A percentile compares a stretch with the other conserved stretches of the same genome.
Evolutionary conservation across 2,329 filamentous ascomycete genomes (phyloP).

Genomic region (Anisogramma anomala): DNA sequence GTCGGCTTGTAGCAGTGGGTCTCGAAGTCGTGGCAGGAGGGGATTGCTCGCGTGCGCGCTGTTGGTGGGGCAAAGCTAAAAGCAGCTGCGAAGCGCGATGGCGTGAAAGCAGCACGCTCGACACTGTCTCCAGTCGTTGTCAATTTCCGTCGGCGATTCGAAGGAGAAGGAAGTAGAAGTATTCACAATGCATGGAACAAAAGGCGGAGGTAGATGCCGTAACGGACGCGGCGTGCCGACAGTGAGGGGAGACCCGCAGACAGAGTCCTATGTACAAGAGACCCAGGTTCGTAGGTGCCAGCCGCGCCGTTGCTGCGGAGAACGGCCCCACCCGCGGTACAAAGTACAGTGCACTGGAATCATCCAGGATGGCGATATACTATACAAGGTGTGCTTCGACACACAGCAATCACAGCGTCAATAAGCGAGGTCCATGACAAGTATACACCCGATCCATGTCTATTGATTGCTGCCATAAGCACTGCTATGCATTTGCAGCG

Average conservation of each 20-base stretch:
- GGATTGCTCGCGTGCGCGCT: neutral
- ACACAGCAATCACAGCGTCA: too few relatives aligned
- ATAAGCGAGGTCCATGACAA: too few relatives aligned
- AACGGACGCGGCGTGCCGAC: constrained; percentile 3
- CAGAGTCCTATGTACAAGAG: neutral
- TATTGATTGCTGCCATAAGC: too few relatives aligned
- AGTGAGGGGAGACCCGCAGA: neutral
- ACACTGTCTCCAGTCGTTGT: neutral
- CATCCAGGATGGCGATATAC: too few relatives aligned
- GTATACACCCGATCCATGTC: too few relatives aligned
- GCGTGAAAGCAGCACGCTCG: neutral
- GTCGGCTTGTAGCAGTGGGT: neutral
- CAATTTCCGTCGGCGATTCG: neutral
- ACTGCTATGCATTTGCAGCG: too few relatives aligned
- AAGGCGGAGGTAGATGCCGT: too few relatives aligned
- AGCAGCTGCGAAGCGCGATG: too few relatives aligned
- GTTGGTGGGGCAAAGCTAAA: neutral
- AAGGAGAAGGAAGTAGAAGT: neutral
- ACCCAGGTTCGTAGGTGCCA: neutral
- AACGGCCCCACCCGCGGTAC: neutral
- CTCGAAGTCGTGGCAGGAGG: neutral
- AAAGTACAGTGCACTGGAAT: neutral
- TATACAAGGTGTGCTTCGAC: too few relatives aligned
- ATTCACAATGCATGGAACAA: too few relatives aligned
- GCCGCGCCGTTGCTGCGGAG: constrained; percentile 1